Base-by-base conservation (phyloP, 73 alveolate genomes). In the Uronychia binucleata region DNA sequence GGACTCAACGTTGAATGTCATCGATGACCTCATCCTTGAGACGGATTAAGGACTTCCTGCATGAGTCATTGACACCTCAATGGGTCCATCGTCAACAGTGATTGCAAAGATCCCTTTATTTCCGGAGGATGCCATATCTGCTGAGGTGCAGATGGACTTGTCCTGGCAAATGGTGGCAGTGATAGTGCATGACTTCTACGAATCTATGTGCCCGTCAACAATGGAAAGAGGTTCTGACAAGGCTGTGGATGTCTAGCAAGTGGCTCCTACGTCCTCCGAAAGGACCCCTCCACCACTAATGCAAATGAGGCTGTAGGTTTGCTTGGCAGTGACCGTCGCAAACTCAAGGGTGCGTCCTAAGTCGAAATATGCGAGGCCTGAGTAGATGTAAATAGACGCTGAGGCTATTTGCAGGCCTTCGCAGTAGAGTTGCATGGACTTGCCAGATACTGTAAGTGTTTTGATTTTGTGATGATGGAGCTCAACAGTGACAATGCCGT, bases 11-110 rank as follows among this genome's bases (percentile, higher is more conserved):
- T 46, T 46, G 67, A 46, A 46, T 46, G 67, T 46, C 19, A 19
- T 5, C 5, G 19, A 11, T 46, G 5, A 5, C 19, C 67, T 46
- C 5, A 46, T 11, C 19, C 67, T 46, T 46, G 67, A 46, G 19
- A 46, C 5, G 67, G 5, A 46, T 46, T 5, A 11, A 46, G 67
- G 5, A 11, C 67, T 46, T 46, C 5, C 67, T 11, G 67, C 19
- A 19, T 19, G 5, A 46, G 67, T 5, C n/a, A 46, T 5, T 46
- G 19, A 5, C 19, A 46, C 67, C 19, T 46, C 67, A 11, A 78
- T 34, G 26, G 84, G 84, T 26, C 84, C 84, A 78, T 78, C 84
- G 1, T 78, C 33, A 13, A 78, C 34, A 13, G 84, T 78, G 32
- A 78, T 78, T 11, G 76, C 33, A 28, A 31, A 78, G 30, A 27